A percentile compares a stretch with the other conserved stretches of the same genome.
These are phyloP conservation scores for Fusarium newnesense DNA, from an alignment of 2,329 filamentous ascomycete genomes.

Conservation along the genomic window DNA sequence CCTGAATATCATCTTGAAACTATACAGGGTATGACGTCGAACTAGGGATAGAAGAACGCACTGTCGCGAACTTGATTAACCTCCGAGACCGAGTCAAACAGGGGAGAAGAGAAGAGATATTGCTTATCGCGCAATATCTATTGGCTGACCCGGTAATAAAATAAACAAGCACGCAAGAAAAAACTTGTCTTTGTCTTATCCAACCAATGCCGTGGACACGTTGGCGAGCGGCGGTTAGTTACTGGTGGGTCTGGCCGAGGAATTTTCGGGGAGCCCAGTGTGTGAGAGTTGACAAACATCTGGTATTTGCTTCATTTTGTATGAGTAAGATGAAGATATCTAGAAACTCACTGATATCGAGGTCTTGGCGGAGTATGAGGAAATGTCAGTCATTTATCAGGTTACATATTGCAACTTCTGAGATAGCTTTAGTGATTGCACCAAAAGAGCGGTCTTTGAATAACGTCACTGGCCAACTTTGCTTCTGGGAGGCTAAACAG, in stretches of 20 bases:
- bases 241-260: constrained; percentile 42
- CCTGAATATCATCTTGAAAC: not conserved
- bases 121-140: constrained; percentile 29
- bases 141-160: constrained; percentile 30
- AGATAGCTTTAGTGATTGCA: constrained; percentile 4
- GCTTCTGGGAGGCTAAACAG: constrained; percentile 30
- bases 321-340: not conserved
- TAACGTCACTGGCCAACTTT: constrained; percentile 30
- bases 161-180: constrained; percentile 18
- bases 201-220: constrained; percentile 40
- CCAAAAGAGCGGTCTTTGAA: constrained; percentile 18
- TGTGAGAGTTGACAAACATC: constrained; percentile 14
- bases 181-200: constrained; percentile 23
- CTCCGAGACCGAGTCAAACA: constrained; percentile 17
- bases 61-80: constrained; percentile 7
- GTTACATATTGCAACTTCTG: not conserved
- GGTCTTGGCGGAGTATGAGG: not conserved
- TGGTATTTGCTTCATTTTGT: constrained; percentile 27
- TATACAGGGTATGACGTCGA: constrained; percentile 18
- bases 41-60: not conserved
- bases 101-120: not conserved
- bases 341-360: constrained; percentile 26
- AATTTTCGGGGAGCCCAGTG: constrained; percentile 33
- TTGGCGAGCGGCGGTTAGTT: constrained; percentile 39
- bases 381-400: constrained; percentile 26